A percentile compares a stretch with the other conserved stretches of the same genome.
These are phyloP conservation scores for Spiraea crenata DNA, from an alignment of 331 rosid species.

Conservation along the genomic window DNA sequence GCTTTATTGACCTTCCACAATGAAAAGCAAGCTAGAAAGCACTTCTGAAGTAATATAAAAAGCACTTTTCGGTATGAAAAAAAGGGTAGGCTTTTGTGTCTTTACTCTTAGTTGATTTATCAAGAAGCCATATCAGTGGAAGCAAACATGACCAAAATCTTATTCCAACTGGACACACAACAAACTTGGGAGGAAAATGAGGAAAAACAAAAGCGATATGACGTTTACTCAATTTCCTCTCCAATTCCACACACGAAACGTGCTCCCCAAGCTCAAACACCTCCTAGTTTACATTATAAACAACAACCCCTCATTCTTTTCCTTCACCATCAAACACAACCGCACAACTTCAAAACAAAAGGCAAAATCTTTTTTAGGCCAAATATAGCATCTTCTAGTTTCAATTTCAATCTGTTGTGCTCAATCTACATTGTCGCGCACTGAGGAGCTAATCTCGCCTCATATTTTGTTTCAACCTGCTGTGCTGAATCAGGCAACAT, in stretches of 20 bases:
- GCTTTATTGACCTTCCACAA: neutral
- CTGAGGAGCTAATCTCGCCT: too few relatives aligned
- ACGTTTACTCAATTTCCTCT: conserved; percentile 44
- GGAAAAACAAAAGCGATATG: conserved; percentile 34
- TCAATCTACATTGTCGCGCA: neutral
- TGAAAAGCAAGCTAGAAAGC: neutral
- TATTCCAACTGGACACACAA: conserved; percentile 25
- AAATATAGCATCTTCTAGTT: neutral
- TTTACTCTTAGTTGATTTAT: neutral
- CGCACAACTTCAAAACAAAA: neutral
- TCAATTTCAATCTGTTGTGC: neutral
- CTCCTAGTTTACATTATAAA: conserved; percentile 27
- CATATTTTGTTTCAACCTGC: too few relatives aligned
- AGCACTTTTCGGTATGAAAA: conserved; percentile 7
- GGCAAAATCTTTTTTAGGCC: neutral
- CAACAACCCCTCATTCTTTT: neutral
- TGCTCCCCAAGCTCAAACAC: conserved; percentile 50
- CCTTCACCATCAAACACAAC: neutral
- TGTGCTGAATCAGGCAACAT: conserved; percentile 22
- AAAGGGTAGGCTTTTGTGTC: conserved; percentile 20
- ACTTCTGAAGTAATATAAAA: too few relatives aligned
- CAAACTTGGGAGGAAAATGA: conserved; percentile 33
- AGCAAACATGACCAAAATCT: neutral
- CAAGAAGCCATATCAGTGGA: neutral
- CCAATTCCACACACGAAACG: conserved; percentile 36